Percentiles rank a stretch among this genome's conserved stretches.
Conservation (phyloP, 257 asterid genomes). For the Handroanthus guayacan region DNA sequence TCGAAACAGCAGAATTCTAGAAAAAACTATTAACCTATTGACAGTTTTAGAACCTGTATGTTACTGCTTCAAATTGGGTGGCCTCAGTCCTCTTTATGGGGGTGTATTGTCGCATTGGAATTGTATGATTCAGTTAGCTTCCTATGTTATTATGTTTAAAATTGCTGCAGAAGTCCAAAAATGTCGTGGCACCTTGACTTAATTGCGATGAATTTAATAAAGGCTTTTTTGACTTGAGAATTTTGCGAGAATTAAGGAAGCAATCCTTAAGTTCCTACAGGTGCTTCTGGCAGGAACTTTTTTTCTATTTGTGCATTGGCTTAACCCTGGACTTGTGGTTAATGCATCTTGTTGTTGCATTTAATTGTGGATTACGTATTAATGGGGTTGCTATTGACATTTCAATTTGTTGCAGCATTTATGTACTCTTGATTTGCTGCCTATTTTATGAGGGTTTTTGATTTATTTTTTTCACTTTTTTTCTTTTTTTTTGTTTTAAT, state of each 20-base stretch:
- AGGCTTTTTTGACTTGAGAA: neutral
- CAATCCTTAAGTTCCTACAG: neutral
- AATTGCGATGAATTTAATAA: neutral
- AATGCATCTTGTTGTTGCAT: neutral
- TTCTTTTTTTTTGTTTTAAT: neutral
- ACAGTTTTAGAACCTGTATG: neutral
- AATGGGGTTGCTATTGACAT: constrained; percentile 9
- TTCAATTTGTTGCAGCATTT: constrained; percentile 15
- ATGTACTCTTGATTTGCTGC: neutral
- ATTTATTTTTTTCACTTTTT: neutral
- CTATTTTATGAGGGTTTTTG: neutral
- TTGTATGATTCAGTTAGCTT: neutral
- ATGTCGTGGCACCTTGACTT: neutral
- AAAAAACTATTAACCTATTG: neutral
- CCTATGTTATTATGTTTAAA: neutral
- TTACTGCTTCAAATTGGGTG: neutral
- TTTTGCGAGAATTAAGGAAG: neutral
- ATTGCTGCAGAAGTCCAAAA: neutral
- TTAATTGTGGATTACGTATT: constrained; percentile 11
- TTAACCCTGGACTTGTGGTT: constrained; percentile 4
- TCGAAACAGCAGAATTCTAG: neutral
- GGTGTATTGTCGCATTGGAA: too few species aligned
- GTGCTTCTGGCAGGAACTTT: neutral
- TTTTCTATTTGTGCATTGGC: constrained; percentile 14
- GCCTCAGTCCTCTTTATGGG: neutral